Percentiles rank a stretch among this genome's conserved stretches.
Evolutionary conservation across 768 basidiomycete genomes (phyloP).

Genomic region (Tricholoma furcatifolium): DNA sequence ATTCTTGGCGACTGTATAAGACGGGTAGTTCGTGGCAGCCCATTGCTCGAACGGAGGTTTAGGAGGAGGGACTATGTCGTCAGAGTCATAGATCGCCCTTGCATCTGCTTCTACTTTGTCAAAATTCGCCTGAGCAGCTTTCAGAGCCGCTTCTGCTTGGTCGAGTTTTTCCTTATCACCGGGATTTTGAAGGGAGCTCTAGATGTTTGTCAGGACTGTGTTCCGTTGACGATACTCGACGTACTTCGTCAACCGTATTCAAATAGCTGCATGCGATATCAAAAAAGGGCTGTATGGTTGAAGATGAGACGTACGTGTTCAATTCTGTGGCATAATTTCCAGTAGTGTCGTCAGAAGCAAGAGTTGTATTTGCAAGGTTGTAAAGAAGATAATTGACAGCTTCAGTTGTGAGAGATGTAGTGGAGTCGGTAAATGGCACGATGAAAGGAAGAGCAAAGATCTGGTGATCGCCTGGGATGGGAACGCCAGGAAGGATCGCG

Average conservation of each 20-base stretch:
- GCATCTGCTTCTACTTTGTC: not conserved
- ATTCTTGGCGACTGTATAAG: not conserved
- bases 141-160: not conserved
- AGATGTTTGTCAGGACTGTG: not conserved
- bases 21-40: not conserved
- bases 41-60: not conserved
- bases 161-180: not conserved
- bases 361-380: conserved; percentile 44
- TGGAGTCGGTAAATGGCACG: not conserved
- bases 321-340: not conserved
- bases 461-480: not conserved
- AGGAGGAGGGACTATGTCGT: not conserved
- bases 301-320: not conserved
- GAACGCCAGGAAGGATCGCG: not conserved
- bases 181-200: not conserved
- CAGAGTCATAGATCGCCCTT: not conserved
- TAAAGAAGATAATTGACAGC: not conserved
- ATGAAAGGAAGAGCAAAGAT: not conserved
- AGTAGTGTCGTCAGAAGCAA: conserved; percentile 44
- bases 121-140: not conserved
- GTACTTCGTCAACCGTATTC: not conserved
- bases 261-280: not conserved
- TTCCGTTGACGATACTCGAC: not conserved
- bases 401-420: not conserved
- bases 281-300: not conserved